Conservation (phyloP, 805 yeast genomes). For the Blastobotrys robertii region DNA sequence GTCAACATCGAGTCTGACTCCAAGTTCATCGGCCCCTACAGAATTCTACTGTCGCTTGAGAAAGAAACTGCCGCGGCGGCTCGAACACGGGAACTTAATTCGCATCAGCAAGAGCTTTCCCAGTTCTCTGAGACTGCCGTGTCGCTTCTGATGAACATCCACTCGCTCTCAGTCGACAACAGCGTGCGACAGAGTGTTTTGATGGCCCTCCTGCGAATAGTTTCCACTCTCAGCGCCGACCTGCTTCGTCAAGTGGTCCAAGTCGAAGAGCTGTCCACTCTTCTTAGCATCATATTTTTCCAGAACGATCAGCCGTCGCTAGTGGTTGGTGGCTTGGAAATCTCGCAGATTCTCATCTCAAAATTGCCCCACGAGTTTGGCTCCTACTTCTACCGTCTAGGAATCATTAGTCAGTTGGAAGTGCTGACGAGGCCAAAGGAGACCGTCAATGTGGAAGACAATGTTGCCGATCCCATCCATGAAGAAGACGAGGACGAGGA, state of each 20-base stretch:
- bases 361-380: constrained; percentile 38
- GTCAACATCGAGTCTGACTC: constrained; percentile 5
- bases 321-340: constrained; percentile 42
- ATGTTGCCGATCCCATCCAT: constrained; percentile 17
- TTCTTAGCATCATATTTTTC: constrained; percentile 24
- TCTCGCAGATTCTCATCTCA: constrained; percentile 36
- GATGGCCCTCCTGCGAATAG: constrained; percentile 43
- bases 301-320: constrained; percentile 27
- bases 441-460: constrained; percentile 18
- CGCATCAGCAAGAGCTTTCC: constrained; percentile 13
- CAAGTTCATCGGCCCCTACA: constrained; percentile 12
- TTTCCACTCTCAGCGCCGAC: constrained; percentile 31
- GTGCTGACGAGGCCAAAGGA: constrained; percentile 22
- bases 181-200: constrained; percentile 50
- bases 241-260: constrained; percentile 14
- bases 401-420: constrained; percentile 37
- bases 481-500: constrained; percentile 20
- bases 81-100: constrained; percentile 11
- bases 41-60: constrained; percentile 19
- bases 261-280: constrained; percentile 20
- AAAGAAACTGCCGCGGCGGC: constrained; percentile 14
- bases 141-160: constrained; percentile 49
- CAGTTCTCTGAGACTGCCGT: constrained; percentile 16
- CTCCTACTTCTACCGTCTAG: constrained; percentile 55
- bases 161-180: constrained; percentile 63